phyloP scores from a whole-genome alignment of 768 basidiomycete genomes.

The Omphalotus guepiniiformis region DNA sequence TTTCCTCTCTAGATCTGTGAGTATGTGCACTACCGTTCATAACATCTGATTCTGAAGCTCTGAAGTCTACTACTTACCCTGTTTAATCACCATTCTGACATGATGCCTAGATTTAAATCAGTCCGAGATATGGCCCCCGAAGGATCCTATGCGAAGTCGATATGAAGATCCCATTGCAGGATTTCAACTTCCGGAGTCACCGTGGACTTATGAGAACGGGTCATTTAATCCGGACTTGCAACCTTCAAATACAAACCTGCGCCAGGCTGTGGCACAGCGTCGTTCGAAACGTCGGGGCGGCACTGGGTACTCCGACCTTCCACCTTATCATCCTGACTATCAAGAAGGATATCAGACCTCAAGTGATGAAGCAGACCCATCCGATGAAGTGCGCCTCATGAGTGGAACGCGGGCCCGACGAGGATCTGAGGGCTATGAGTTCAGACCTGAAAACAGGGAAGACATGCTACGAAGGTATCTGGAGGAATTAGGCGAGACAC shows the following conservation, averaged over 20 bases:
- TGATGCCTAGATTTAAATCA: too few relatives aligned
- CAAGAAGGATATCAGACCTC: slow-evolving; percentile 29
- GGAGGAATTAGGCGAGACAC: slow-evolving; percentile 45
- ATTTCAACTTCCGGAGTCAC: slow-evolving; percentile 53
- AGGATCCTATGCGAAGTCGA: slow-evolving; percentile 46
- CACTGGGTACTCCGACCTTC: slow-evolving; percentile 45
- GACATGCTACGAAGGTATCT: slow-evolving; percentile 60
- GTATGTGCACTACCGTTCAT: too few relatives aligned
- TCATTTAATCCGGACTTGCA: slow-evolving; percentile 70
- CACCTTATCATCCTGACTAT: slow-evolving; percentile 79
- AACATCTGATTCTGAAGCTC: too few relatives aligned
- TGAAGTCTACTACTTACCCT: too few relatives aligned
- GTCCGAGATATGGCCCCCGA: slow-evolving; percentile 80
- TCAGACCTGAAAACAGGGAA: slow-evolving; percentile 57
- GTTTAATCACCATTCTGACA: too few relatives aligned
- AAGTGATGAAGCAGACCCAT: slow-evolving; percentile 25
- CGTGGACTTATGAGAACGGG: slow-evolving; percentile 85
- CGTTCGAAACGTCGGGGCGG: slow-evolving; percentile 18
- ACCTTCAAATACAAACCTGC: slow-evolving; percentile 50
- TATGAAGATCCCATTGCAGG: slow-evolving; percentile 29
- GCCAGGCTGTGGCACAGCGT: slow-evolving; percentile 19
- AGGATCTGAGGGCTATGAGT: slow-evolving; percentile 84
- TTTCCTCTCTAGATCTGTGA: too few relatives aligned
- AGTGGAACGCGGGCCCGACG: slow-evolving; percentile 40
- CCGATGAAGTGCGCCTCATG: slow-evolving; percentile 22